These are phyloP conservation scores for Adansonia gregorii DNA, from an alignment of 441 rosid species.

Conservation along the genomic window DNA sequence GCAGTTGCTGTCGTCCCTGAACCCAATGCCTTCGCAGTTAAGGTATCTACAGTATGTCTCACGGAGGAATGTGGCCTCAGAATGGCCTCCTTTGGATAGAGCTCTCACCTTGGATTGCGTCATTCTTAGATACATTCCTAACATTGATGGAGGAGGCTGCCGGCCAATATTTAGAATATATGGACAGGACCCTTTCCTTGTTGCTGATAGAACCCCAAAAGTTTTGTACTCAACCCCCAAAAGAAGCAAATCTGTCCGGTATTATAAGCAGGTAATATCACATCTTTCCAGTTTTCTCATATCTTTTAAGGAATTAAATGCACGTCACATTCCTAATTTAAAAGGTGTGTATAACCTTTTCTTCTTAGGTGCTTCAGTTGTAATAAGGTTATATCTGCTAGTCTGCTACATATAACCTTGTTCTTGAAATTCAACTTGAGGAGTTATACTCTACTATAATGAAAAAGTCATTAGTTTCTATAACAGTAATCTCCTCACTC, in stretches of 20 bases:
- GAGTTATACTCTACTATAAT: not conserved
- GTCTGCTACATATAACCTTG: not conserved
- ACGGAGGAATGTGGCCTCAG: conserved; percentile 80
- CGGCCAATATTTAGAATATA: conserved; percentile 82
- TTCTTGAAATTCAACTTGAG: not conserved
- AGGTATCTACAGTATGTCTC: conserved; percentile 89
- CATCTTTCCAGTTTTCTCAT: not conserved
- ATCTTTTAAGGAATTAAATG: not conserved
- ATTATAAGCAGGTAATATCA: conserved; percentile 74
- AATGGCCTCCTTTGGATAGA: conserved; percentile 92
- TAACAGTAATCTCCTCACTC: not conserved
- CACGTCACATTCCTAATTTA: not conserved
- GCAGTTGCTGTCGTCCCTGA: conserved; percentile 72
- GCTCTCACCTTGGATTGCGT: conserved; percentile 86
- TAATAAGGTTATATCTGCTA: not conserved
- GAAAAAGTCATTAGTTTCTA: not conserved
- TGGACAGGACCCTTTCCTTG: conserved; percentile 82
- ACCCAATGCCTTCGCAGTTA: conserved; percentile 86
- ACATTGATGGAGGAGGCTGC: conserved; percentile 77
- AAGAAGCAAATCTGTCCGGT: conserved; percentile 59
- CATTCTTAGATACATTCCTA: conserved; percentile 78
- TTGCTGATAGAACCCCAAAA: conserved; percentile 57
- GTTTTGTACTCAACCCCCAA: conserved; percentile 64
- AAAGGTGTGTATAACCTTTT: not conserved
- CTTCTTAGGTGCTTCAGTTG: conserved; percentile 1